Evolutionary conservation across 73 alveolate genomes (phyloP), one percentile per base, ranked within the genome.

Genomic region (Urostyla sp.): DNA sequence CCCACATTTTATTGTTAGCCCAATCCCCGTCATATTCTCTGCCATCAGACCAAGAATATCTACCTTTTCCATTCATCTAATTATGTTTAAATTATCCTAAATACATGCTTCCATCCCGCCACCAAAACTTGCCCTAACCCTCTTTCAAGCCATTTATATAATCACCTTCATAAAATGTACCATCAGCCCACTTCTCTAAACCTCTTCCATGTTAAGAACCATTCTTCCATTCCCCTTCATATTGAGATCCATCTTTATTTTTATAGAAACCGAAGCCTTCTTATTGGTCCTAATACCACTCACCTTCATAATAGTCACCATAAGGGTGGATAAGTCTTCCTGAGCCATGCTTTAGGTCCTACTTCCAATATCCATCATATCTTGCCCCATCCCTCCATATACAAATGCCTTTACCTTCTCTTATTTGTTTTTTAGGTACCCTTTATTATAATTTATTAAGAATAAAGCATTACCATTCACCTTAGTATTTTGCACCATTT

Each of bases 1-100:
- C 94, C 38, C 67, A 34, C 74, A 87, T 38, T 80, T 52, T 76
- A 10, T 89, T 89, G 26, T 79, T 82, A 20, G 37, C 23, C 76
- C 84, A 79, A 55, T 87, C 87, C 1, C 95, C 95, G 56, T 61
- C 75, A 72, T 88, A 88, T 3, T 24, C 32, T 69, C 72, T 51
- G 23, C 84, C 92, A 83, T 88, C 72, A 2, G 30, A 0, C 45
- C 54, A 81, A 32, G 87, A 21, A 45, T 53, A 37, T 28, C 11
- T 38, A 35, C 86, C 91, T 26, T 53, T 31, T 13, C 91, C 91
- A 30, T 81, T 80, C 91, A 81, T 81, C 44, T 27, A 15, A 1
- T 59, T 52, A 31, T 75, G 10, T 27, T 48, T 45, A 72, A 77
- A 85, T 10, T 85, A 43, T 23, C 93, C 93, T 34, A 30, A 23